A percentile compares a stretch with the other conserved stretches of the same genome.
Evolutionary conservation across 2,329 filamentous ascomycete genomes (phyloP).

Genomic region (Clarireedia monteithiana): DNA sequence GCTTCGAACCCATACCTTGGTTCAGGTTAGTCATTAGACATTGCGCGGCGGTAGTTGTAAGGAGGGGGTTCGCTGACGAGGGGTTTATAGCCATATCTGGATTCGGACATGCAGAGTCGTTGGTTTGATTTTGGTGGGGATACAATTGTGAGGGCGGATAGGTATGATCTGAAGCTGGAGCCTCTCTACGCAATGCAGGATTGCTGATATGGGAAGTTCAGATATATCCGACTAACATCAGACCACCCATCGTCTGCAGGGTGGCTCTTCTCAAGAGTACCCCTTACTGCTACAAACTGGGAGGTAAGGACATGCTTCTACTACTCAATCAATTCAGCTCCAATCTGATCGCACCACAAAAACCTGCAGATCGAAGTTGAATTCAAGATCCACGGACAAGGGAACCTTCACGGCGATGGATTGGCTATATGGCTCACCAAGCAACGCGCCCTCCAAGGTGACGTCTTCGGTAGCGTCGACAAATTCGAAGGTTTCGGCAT

Average conservation of each 20-base stretch:
- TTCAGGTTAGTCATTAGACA: conserved; percentile 51
- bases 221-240: conserved; percentile 87
- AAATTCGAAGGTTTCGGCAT: conserved; percentile 89
- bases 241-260: conserved; percentile 86
- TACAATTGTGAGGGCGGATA: conserved; percentile 69
- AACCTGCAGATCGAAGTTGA: conserved; percentile 70
- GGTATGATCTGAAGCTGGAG: conserved; percentile 39
- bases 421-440: conserved; percentile 98
- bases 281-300: conserved; percentile 97
- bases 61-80: conserved; percentile 8
- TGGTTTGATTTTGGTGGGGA: conserved; percentile 99
- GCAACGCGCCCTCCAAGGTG: conserved; percentile 70
- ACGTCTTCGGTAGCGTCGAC: conserved; percentile 83
- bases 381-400: conserved; percentile 85
- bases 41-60: background rate
- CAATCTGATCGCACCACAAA: background rate
- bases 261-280: conserved; percentile 90
- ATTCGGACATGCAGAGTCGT: conserved; percentile 94
- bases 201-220: conserved; percentile 32
- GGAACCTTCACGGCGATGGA: conserved; percentile 89
- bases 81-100: conserved; percentile 72
- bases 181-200: background rate
- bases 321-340: background rate
- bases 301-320: conserved; percentile 45
- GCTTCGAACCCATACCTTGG: conserved; percentile 81